Evolutionary conservation across 2,329 filamentous ascomycete genomes (phyloP).

Genomic region (Fusarium oxysporum): DNA sequence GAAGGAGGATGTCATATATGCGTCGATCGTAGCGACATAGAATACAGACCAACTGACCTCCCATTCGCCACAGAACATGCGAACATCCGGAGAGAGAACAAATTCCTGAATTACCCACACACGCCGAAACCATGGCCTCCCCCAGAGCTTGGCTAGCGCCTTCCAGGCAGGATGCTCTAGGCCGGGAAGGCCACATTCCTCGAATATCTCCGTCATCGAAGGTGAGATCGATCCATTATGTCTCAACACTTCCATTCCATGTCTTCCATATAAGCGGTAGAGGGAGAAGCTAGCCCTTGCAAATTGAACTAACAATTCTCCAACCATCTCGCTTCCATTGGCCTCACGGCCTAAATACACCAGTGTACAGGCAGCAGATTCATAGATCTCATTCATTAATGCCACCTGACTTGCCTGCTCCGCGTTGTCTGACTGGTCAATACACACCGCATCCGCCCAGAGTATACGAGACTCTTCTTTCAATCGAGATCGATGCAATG

Average conservation of each 20-base stretch:
- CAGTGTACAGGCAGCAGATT: background rate
- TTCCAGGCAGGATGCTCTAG: fast-evolving
- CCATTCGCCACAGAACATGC: background rate
- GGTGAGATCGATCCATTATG: fast-evolving
- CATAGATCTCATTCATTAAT: background rate
- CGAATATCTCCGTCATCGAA: fast-evolving
- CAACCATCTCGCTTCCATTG: background rate
- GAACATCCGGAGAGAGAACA: background rate
- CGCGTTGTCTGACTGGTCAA: background rate
- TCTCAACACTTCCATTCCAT: background rate
- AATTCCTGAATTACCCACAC: background rate
- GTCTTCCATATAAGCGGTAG: background rate
- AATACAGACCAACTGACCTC: background rate
- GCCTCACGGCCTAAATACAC: background rate
- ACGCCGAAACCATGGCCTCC: background rate
- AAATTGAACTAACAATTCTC: fast-evolving
- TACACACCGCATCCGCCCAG: background rate
- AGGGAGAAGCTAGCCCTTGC: fast-evolving
- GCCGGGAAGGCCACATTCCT: fast-evolving
- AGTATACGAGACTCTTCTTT: fast-evolving
- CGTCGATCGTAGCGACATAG: background rate
- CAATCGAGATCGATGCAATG: background rate
- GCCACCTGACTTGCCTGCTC: background rate
- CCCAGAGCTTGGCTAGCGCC: background rate
- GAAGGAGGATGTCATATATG: background rate